phyloP scores from a whole-genome alignment of 352 stramenopile species.

The Globisporangium carolinianum region DNA sequence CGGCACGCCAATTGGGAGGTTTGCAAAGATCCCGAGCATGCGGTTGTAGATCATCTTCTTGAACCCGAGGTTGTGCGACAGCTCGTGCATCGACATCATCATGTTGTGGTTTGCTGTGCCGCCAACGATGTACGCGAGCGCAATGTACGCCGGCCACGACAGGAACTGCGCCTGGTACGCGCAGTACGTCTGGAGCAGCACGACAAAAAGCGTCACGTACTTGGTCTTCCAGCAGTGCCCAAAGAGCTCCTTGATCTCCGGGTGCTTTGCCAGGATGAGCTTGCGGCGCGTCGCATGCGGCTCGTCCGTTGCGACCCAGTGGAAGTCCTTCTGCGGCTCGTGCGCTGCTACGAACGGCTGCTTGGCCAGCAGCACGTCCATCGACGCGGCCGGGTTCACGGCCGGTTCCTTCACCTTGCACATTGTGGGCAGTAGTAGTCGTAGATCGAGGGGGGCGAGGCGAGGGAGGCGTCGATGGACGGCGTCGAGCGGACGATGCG shows the following conservation, averaged over 20 bases:
- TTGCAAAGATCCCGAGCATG: slow-evolving; percentile 89
- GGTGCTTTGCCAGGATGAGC: slow-evolving; percentile 84
- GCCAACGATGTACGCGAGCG: slow-evolving; percentile 82
- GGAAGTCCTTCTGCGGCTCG: slow-evolving; percentile 61
- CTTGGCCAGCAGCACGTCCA: slow-evolving; percentile 20
- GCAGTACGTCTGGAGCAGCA: slow-evolving; percentile 79
- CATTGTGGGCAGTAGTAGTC: slow-evolving; percentile 17
- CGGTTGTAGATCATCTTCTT: slow-evolving; percentile 89
- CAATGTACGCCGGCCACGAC: slow-evolving; percentile 51
- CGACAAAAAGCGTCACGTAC: slow-evolving; percentile 71
- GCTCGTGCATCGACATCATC: slow-evolving; percentile 95
- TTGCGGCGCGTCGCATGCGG: slow-evolving; percentile 82
- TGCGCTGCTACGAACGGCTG: slow-evolving; percentile 29
- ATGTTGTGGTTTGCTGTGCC: slow-evolving; percentile 93
- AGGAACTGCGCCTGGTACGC: slow-evolving; percentile 61
- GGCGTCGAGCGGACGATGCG: too few species aligned
- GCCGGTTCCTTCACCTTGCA: slow-evolving; percentile 42
- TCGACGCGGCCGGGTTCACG: slow-evolving; percentile 15
- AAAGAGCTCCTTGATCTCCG: slow-evolving; percentile 88
- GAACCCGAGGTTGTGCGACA: slow-evolving; percentile 95
- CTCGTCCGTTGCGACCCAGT: slow-evolving; percentile 81
- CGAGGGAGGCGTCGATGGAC: too few species aligned
- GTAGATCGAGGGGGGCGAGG: too few species aligned
- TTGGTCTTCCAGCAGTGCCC: slow-evolving; percentile 81
- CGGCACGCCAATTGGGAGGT: slow-evolving; percentile 91